phyloP scores from a whole-genome alignment of 2,329 filamentous ascomycete species.

The Stagonosporopsis cucurbitacearum region DNA sequence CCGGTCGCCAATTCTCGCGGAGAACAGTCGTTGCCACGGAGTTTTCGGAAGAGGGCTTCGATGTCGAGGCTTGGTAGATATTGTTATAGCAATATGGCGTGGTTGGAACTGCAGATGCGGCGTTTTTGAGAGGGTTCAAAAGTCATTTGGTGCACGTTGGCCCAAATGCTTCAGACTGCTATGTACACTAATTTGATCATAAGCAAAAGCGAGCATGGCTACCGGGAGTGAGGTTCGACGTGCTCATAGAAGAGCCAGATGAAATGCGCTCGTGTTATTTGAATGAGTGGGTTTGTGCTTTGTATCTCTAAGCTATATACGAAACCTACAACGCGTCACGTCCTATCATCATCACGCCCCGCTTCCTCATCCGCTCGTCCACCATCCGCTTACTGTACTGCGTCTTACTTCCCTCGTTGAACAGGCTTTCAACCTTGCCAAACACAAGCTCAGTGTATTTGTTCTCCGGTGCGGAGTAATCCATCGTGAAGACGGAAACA shows the following conservation, averaged over 20 bases:
- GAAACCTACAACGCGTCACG: slow-evolving; percentile 8
- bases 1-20: slow-evolving; percentile 94
- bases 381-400: slow-evolving; percentile 29
- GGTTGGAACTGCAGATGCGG: slow-evolving; percentile 2
- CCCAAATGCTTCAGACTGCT: slow-evolving; percentile 10
- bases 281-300: background rate
- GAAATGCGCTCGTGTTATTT: background rate
- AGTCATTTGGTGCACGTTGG: slow-evolving; percentile 6
- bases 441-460: slow-evolving; percentile 33
- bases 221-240: background rate
- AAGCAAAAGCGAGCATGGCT: slow-evolving; percentile 16
- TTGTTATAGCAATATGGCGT: background rate
- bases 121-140: slow-evolving; percentile 1
- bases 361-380: slow-evolving; percentile 26
- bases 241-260: background rate
- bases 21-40: slow-evolving; percentile 96
- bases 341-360: slow-evolving; percentile 20
- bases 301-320: background rate
- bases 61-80: slow-evolving; percentile 83
- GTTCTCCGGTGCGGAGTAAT: slow-evolving; percentile 57
- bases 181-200: slow-evolving; percentile 21
- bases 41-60: slow-evolving; percentile 98
- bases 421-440: slow-evolving; percentile 22
- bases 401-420: slow-evolving; percentile 13
- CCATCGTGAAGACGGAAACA: slow-evolving; percentile 58